Base-by-base conservation (phyloP, 768 basidiomycete species). In the Agrocybe pediades region DNA sequence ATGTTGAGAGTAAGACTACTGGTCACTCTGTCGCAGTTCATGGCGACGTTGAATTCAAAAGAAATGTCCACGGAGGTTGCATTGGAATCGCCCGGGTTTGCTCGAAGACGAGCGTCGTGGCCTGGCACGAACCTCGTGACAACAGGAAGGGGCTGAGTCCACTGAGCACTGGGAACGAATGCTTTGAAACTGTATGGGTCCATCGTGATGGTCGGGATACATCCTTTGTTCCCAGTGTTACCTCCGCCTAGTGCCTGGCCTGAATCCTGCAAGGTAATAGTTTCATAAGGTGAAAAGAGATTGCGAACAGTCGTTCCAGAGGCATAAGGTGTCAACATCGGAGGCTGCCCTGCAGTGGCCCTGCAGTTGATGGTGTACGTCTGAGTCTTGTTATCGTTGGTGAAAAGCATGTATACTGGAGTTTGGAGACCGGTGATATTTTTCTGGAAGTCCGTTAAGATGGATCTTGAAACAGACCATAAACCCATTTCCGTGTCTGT, bases 401-500 rank as follows among this genome's bases (percentile, higher is more conserved):
- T 84, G 71, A 84, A 95, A 5, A 97, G 70, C 62, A 96, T 48
- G 92, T 92, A 95, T 51, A 95, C 78, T 58, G 88, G 85, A 51
- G 86, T 85, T 9, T 76, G 75, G 64, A 81, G 77, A 21, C 64
- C 75, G 6, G 90, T 89, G 1, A 71, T 74, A 48, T 92, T 76
- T 5, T 65, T 81, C 67, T 95, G 92, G n/a, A 78, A 70, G 21
- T 66, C 71, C 3, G 68, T 1, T 27, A 94, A 78, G 16, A 77
- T 86, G 3, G 85, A 73, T 25, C 94, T 84, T 4, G 86, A 85
- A 16, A 85, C 83, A 1, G 92, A 88, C 87, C 88, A 96, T 8
- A 95, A 76, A 50, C 95, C 95, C 78, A 95, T 84, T 70, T 96
- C 92, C 0, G 94, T 92, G 33, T 64, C 64, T 1, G 92, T 92